Evolutionary conservation across 257 asterid genomes (phyloP).

Genomic region (Capsicum rhomboideum): DNA sequence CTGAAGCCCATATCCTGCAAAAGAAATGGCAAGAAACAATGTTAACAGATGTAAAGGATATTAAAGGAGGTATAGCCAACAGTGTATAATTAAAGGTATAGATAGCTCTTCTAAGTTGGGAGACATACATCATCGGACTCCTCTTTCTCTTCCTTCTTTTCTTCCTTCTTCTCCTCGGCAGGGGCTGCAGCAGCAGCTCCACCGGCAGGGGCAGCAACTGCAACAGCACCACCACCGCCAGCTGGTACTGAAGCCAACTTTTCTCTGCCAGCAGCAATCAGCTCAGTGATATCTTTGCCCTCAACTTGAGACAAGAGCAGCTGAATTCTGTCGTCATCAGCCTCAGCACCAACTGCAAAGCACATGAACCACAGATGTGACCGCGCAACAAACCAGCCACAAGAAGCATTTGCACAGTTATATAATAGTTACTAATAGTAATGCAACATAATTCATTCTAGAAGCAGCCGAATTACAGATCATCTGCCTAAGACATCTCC

Average conservation of each 20-base stretch:
- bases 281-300: conserved; percentile 36
- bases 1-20: conserved; percentile 2
- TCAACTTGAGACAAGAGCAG: conserved; percentile 24
- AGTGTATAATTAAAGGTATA: not conserved
- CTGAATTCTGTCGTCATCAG: conserved; percentile 31
- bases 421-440: not conserved
- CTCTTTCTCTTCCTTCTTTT: not conserved
- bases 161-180: conserved; percentile 1
- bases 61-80: not conserved
- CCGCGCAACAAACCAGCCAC: not conserved
- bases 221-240: conserved; percentile 6
- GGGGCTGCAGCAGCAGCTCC: not conserved
- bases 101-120: not conserved
- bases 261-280: conserved; percentile 9
- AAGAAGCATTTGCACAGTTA: not conserved
- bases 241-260: conserved; percentile 6
- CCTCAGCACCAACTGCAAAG: conserved; percentile 17
- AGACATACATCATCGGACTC: not conserved
- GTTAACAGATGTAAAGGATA: not conserved
- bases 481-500: not conserved
- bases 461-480: not conserved
- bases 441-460: not conserved
- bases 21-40: not conserved
- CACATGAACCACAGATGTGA: not conserved
- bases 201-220: conserved; percentile 2